Evolutionary conservation across 345 rosid genomes (phyloP).

Genomic region (Brassica cretica): DNA sequence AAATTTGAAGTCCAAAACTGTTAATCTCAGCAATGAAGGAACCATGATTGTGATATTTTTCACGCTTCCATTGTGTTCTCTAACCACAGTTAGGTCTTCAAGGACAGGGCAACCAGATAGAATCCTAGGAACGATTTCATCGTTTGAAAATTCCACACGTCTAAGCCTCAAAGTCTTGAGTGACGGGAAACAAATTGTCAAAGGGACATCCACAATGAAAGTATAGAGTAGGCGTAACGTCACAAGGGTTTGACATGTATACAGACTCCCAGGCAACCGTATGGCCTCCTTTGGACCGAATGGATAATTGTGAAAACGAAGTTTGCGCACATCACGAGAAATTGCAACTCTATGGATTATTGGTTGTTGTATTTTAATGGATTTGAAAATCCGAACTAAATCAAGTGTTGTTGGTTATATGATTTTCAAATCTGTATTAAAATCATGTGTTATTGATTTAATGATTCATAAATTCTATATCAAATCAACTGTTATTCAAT

Average conservation of each 20-base stretch:
- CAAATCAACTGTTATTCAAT: too few relatives aligned
- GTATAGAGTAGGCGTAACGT: background rate
- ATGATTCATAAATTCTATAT: too few relatives aligned
- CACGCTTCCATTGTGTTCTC: background rate
- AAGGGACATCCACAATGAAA: background rate
- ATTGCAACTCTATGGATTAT: background rate
- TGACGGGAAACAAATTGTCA: background rate
- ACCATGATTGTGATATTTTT: background rate
- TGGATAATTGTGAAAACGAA: background rate
- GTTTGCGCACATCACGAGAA: background rate
- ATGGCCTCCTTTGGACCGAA: background rate
- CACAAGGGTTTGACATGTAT: background rate
- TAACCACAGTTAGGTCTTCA: background rate
- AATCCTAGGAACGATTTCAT: background rate
- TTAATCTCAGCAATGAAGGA: slow-evolving; percentile 9
- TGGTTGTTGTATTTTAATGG: too few relatives aligned
- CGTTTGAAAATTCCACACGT: background rate
- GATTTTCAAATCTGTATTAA: too few relatives aligned
- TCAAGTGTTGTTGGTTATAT: too few relatives aligned
- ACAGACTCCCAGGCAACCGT: slow-evolving; percentile 12
- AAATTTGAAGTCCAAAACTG: background rate
- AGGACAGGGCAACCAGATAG: background rate
- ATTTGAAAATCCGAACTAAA: too few relatives aligned
- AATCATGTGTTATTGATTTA: too few relatives aligned
- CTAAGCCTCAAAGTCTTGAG: background rate